phyloP scores from a whole-genome alignment of 2,329 filamentous ascomycete genomes.

The Periconia sp. region DNA sequence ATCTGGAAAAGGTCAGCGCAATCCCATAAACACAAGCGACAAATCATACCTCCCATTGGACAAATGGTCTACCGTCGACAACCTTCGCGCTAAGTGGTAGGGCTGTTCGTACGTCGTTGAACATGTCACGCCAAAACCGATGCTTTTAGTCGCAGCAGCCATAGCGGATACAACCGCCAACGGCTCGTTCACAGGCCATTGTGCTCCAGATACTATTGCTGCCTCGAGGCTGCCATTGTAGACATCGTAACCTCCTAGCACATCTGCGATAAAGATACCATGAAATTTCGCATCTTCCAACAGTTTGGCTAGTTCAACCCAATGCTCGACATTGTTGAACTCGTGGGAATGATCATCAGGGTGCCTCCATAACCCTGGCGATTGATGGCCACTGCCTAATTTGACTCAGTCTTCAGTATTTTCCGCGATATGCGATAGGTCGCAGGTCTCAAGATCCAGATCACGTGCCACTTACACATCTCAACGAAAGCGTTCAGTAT shows the following conservation, averaged over 20 bases:
- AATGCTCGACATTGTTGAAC: slow-evolving; percentile 53
- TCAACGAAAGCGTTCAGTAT: slow-evolving; percentile 54
- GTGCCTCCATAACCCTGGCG: slow-evolving; percentile 67
- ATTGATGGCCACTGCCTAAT: slow-evolving; percentile 44
- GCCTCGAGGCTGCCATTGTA: slow-evolving; percentile 69
- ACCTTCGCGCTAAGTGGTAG: slow-evolving; percentile 68
- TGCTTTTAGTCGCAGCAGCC: slow-evolving; percentile 69
- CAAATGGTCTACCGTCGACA: slow-evolving; percentile 71
- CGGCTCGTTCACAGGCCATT: slow-evolving; percentile 76
- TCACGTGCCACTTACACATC: slow-evolving; percentile 42
- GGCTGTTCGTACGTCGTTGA: slow-evolving; percentile 73
- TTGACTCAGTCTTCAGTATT: not conserved
- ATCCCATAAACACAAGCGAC: not conserved
- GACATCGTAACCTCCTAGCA: slow-evolving; percentile 69
- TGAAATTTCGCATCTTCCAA: slow-evolving; percentile 48
- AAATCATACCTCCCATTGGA: slow-evolving; percentile 61
- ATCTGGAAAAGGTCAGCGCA: slow-evolving; percentile 4
- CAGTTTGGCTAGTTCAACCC: slow-evolving; percentile 46
- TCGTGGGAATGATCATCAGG: slow-evolving; percentile 67
- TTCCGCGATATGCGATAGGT: not conserved
- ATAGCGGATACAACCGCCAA: slow-evolving; percentile 68
- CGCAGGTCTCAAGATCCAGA: not conserved
- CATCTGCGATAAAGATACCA: slow-evolving; percentile 50
- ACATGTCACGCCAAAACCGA: slow-evolving; percentile 73
- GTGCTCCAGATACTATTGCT: slow-evolving; percentile 66